Evolutionary conservation across 371 early-diverging fungal species (phyloP), one percentile per base, ranked within the genome.

Genomic region (Lichtheimia ornata): DNA sequence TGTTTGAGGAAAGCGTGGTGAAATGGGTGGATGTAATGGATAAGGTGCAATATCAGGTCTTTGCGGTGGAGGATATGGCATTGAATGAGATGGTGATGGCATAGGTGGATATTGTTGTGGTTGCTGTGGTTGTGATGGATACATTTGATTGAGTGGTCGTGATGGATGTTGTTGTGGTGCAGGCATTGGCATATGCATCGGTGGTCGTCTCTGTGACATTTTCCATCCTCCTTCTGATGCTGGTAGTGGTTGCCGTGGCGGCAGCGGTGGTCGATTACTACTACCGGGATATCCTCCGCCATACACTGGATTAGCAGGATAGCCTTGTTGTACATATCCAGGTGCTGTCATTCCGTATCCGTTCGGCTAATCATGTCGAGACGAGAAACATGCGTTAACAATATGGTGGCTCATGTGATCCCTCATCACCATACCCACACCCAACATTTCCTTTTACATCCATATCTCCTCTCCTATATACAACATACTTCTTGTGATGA

Each of bases 101-200:
- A 18, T 17, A 9, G 17, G 18, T 40, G 54, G 54, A 27, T 52
- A 28, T 3, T 11, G 52, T 14, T 52, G 52, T 52, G 28, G 52
- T 14, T 6, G 28, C 15, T 52, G 52, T 27, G 22, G 15, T 25
- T 22, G 51, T 22, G 22, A 5, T 51, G 24, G 24, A 17, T 52
- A 28, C 28, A 28, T 25, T 52, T 24, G 27, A 17, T n/a, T n/a
- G 11, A n/a, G 4, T 4, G 20, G 47, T 47, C 28, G 52, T 28
- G 52, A 28, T 12, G n/a, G 14, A 28, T 24, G 52, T 52, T 52
- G 54, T 20, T 54, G 54, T 40, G 30, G 54, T n/a, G 7, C 28
- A 27, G 53, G 53, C 47, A 47, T 47, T n/a, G 47, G 11, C n/a
- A 20, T 47, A n/a, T 47, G 35, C 35, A 35, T 35, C 0, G 35